Base-by-base conservation (phyloP, 1,139 yeast species). In the Blastobotrys persicus region DNA sequence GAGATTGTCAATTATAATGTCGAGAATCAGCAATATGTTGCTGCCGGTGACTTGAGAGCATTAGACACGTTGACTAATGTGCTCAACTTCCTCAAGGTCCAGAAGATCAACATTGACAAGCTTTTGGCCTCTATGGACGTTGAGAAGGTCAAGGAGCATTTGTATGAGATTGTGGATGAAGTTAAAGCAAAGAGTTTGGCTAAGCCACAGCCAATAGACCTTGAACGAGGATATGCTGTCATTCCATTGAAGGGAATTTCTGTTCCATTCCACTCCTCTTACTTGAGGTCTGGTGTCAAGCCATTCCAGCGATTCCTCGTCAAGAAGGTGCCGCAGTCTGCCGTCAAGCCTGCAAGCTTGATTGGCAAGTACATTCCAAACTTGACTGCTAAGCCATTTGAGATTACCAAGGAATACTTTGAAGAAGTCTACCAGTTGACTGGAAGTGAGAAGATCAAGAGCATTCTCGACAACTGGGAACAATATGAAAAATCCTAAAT, bases 1-100 rank as follows among this genome's bases (percentile, higher is more conserved):
- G 98, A 92, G 76, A 92, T 94, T 78, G 98, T 92, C 65, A 94
- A 94, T 78, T 89, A 85, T 78, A 94, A 94, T 64, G 98, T 92
- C 63, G 98, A 92, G 74, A 92, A 92, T 76, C 92, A 91, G 70
- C 98, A 92, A 73, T 94, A 92, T 64, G 98, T 94, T 62, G 84
- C 97, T 56, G 98, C 98, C 57, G 98, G 98, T 80, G 98, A 92
- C 67, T 79, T 92, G 68, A 83, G 98, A 70, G 98, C 85, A 43
- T 80, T 94, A 66, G 98, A 92, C 68, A 84, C 96, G 23, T 76
- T 92, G 68, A 85, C 95, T 56, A 92, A 94, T 64, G 97, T 92
- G 11, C 79, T 92, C 74, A 92, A 94, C 71, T 87, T 91, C 52
- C 77, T 92, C 71, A 92, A 92, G 75, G 68, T 91, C 57, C 95